phyloP scores from a whole-genome alignment of 2,329 filamentous ascomycete species.

The Raffaelea arxii region DNA sequence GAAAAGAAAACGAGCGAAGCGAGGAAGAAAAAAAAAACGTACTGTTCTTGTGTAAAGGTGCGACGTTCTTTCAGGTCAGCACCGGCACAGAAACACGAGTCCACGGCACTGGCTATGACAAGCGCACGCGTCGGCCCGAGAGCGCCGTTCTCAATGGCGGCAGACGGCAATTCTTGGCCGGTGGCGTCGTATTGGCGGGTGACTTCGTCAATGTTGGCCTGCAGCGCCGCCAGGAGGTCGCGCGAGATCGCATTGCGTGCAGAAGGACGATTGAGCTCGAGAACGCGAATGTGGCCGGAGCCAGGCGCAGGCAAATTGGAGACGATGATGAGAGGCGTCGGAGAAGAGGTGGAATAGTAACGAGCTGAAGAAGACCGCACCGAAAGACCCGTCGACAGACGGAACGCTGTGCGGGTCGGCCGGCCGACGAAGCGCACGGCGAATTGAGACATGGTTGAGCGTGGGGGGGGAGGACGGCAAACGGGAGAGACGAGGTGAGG shows the following conservation, averaged over 20 bases:
- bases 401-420: no score
- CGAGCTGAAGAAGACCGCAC: no score
- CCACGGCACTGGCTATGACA: slow-evolving; percentile 75
- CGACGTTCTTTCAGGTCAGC: slow-evolving; percentile 87
- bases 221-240: slow-evolving; percentile 62
- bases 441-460: no score
- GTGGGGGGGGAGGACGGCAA: no score
- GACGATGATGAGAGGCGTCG: slow-evolving; percentile 52
- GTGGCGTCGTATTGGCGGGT: slow-evolving; percentile 48
- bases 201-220: slow-evolving; percentile 62
- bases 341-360: slow-evolving; percentile 15
- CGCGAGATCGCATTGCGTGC: slow-evolving; percentile 87
- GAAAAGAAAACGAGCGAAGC: no score
- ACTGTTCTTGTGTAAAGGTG: slow-evolving; percentile 72
- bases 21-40: no score
- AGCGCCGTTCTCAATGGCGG: slow-evolving; percentile 20
- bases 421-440: no score
- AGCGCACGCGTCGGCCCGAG: slow-evolving; percentile 60
- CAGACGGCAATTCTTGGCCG: slow-evolving; percentile 41
- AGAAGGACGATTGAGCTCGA: slow-evolving; percentile 75
- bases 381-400: no score
- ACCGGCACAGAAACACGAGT: slow-evolving; percentile 84
- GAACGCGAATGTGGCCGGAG: slow-evolving; percentile 75
- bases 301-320: slow-evolving; percentile 68
- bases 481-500: no score